These are phyloP conservation scores for Botryotinia narcissicola DNA, from an alignment of 2,329 filamentous ascomycete genomes.

Conservation along the genomic window DNA sequence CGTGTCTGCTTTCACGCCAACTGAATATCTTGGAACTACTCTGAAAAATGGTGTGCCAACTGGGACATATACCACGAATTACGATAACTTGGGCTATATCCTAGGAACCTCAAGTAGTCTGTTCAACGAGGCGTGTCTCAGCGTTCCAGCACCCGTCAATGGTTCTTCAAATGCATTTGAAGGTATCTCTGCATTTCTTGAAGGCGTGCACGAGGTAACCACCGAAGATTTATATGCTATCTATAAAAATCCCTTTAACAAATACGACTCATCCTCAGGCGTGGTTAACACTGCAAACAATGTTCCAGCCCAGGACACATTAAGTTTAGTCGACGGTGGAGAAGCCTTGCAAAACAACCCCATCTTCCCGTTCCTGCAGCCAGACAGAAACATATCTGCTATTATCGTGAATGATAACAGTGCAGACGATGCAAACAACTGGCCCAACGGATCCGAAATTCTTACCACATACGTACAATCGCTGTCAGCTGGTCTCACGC, in stretches of 20 bases:
- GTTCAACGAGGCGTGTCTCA: constrained; percentile 38
- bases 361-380: constrained; percentile 48
- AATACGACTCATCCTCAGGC: constrained; percentile 41
- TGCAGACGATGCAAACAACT: constrained; percentile 42
- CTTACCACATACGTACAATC: constrained; percentile 34
- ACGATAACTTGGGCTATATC: constrained; percentile 49
- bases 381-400: constrained; percentile 41
- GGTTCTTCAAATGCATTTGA: constrained; percentile 27
- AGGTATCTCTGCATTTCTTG: constrained; percentile 37
- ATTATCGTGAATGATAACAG: constrained; percentile 47
- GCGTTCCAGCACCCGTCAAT: constrained; percentile 21
- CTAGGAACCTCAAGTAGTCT: constrained; percentile 46
- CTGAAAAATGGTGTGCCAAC: constrained; percentile 49
- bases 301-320: constrained; percentile 38
- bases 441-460: constrained; percentile 46
- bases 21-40: constrained; percentile 58
- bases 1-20: constrained; percentile 58
- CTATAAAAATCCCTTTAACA: constrained; percentile 62
- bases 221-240: constrained; percentile 41
- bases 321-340: constrained; percentile 49
- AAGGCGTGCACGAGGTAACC: constrained; percentile 33
- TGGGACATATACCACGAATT: constrained; percentile 45
- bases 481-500: constrained; percentile 31
- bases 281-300: constrained; percentile 33
- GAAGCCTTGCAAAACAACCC: constrained; percentile 46